Conservation (phyloP, 225 moss, liverwort and hornwort genomes). For the Pseudoscleropodium purum region DNA sequence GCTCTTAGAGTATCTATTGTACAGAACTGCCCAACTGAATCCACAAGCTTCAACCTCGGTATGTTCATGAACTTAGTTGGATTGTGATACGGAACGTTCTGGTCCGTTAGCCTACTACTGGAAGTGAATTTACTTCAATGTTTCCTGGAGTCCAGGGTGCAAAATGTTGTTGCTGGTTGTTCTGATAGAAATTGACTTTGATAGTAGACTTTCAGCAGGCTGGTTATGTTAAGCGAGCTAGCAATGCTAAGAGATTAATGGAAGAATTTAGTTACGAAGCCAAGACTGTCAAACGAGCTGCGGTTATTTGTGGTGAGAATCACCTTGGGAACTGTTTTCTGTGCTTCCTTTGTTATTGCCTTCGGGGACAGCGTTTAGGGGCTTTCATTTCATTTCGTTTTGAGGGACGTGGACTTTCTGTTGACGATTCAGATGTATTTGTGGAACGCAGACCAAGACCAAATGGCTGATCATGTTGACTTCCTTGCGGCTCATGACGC, state of each 20-base stretch:
- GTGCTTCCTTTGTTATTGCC: neutral
- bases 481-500: slow-evolving; percentile 14
- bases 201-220: neutral
- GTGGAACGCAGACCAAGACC: slow-evolving; percentile 27
- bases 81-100: neutral
- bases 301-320: slow-evolving; percentile 17
- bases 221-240: neutral
- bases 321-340: neutral
- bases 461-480: slow-evolving; percentile 25
- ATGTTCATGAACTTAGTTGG: neutral
- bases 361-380: neutral
- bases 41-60: slow-evolving; percentile 11
- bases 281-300: slow-evolving; percentile 22
- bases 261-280: slow-evolving; percentile 10
- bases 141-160: neutral
- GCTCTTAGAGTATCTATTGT: slow-evolving; percentile 23
- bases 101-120: neutral
- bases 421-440: neutral
- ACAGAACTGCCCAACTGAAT: neutral
- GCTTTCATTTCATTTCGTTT: neutral
- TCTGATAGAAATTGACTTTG: neutral
- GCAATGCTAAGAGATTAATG: neutral
- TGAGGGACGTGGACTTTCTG: neutral
- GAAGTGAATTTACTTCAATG: neutral
- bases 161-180: neutral